phyloP scores from a whole-genome alignment of 2,329 filamentous ascomycete genomes.

The Pezicula rhizophila region DNA sequence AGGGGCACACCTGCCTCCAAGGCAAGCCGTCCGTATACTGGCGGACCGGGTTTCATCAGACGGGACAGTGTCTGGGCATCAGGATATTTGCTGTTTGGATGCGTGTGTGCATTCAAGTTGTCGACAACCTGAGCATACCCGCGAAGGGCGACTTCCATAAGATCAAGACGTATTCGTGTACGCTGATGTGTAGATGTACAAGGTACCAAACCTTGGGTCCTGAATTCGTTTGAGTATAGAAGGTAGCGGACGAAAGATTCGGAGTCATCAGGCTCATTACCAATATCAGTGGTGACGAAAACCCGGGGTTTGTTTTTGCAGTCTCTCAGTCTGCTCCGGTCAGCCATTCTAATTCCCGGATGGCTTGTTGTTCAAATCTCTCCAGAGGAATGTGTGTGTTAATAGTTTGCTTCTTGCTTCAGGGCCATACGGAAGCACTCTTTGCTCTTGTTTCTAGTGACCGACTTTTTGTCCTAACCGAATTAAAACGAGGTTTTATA shows the following conservation, averaged over 20 bases:
- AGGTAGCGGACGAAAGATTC: conserved; percentile 32
- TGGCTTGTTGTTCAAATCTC: too few relatives aligned
- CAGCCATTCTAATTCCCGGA: too few relatives aligned
- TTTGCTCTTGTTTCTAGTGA: too few relatives aligned
- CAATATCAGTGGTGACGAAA: conserved; percentile 33
- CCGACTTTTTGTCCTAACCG: too few relatives aligned
- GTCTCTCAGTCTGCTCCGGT: neutral
- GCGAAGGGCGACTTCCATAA: conserved; percentile 5
- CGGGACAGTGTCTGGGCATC: conserved; percentile 17
- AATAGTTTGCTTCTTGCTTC: too few relatives aligned
- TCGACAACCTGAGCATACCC: conserved; percentile 23
- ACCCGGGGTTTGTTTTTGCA: conserved; percentile 28
- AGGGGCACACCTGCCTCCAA: conserved; percentile 13
- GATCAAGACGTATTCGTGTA: conserved; percentile 3
- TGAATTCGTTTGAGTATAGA: conserved; percentile 31
- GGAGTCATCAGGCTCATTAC: conserved; percentile 33
- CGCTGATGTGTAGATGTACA: conserved; percentile 29
- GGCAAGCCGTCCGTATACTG: conserved; percentile 15
- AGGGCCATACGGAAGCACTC: too few relatives aligned
- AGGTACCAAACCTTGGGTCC: conserved; percentile 32
- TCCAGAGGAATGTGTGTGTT: too few relatives aligned
- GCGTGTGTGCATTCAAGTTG: conserved; percentile 34
- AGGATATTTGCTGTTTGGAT: conserved; percentile 29
- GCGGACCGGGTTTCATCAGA: conserved; percentile 23
- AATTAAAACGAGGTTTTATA: too few relatives aligned